Evolutionary conservation across 768 basidiomycete species (phyloP).

Genomic region (Gyrodon lividus): DNA sequence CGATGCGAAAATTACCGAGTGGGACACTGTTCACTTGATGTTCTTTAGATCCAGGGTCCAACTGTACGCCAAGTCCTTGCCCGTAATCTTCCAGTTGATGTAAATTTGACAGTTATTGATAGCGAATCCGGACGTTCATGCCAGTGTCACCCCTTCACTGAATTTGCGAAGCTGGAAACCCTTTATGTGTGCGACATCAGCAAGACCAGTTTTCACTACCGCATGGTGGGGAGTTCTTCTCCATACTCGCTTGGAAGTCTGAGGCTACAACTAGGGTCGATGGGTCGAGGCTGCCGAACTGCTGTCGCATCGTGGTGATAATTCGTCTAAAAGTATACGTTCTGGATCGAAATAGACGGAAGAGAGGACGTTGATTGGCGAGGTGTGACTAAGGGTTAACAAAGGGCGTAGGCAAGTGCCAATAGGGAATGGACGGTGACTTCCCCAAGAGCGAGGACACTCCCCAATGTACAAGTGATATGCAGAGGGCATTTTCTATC

Average conservation of each 20-base stretch:
- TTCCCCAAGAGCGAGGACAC: conserved; percentile 1
- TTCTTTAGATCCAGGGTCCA: background rate
- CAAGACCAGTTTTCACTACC: background rate
- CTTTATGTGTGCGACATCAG: background rate
- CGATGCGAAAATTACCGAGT: background rate
- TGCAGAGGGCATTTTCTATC: conserved; percentile 14
- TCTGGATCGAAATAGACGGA: conserved; percentile 3
- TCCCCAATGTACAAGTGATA: conserved; percentile 6
- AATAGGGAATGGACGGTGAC: conserved; percentile 26
- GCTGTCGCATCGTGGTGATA: conserved; percentile 9
- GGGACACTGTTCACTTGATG: background rate
- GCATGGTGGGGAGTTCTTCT: background rate
- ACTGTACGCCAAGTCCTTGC: background rate
- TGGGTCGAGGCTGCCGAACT: background rate
- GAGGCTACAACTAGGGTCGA: conserved; percentile 3
- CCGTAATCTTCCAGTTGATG: background rate
- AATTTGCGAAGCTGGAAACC: background rate
- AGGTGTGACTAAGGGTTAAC: conserved; percentile 8
- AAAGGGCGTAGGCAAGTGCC: conserved; percentile 29
- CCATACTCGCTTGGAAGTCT: background rate
- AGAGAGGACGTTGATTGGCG: conserved; percentile 11
- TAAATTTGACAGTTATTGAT: background rate
- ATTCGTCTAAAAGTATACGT: conserved; percentile 6
- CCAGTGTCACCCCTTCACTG: background rate
- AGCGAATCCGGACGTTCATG: background rate